Conservation (phyloP, 1,139 yeast genomes). For the Yamadazyma trypodendri region DNA sequence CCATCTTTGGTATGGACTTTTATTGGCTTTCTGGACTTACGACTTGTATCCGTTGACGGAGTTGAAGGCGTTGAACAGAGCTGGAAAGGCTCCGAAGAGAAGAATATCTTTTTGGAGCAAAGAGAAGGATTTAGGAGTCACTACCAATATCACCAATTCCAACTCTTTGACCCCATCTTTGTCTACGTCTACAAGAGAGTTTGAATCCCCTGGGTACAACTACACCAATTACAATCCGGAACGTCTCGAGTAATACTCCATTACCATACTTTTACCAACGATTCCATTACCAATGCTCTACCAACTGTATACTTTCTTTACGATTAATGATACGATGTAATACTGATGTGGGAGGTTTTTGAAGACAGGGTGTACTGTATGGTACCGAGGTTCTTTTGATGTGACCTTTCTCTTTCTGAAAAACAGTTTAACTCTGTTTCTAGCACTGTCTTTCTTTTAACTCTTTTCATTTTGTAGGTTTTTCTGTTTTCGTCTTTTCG, state of each 20-base stretch:
- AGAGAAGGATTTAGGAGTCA: conserved; percentile 10
- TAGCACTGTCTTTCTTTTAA: too few relatives aligned
- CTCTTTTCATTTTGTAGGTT: too few relatives aligned
- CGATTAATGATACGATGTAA: conserved; percentile 6
- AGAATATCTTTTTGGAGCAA: conserved; percentile 13
- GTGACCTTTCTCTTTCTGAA: too few relatives aligned
- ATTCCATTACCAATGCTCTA: background rate
- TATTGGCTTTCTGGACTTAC: conserved; percentile 36
- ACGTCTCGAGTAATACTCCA: conserved; percentile 4
- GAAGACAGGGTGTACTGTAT: too few relatives aligned
- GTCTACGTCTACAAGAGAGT: conserved; percentile 12
- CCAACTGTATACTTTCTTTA: conserved; percentile 11
- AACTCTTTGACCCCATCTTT: conserved; percentile 15
- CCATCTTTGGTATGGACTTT: conserved; percentile 38
- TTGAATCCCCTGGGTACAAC: conserved; percentile 16
- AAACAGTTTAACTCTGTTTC: too few relatives aligned
- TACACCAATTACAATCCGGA: conserved; percentile 14
- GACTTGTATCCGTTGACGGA: conserved; percentile 37
- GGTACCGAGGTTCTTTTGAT: too few relatives aligned
- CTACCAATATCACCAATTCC: conserved; percentile 9
- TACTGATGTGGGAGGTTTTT: too few relatives aligned
- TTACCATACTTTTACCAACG: too few relatives aligned
- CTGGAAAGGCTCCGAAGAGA: conserved; percentile 5
- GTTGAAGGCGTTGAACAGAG: conserved; percentile 17
- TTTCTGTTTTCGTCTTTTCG: too few relatives aligned